Percentiles rank a stretch among this genome's conserved stretches.
Conservation (phyloP, 176 grass and related monocot species). For the Hordeum vulgare region DNA sequence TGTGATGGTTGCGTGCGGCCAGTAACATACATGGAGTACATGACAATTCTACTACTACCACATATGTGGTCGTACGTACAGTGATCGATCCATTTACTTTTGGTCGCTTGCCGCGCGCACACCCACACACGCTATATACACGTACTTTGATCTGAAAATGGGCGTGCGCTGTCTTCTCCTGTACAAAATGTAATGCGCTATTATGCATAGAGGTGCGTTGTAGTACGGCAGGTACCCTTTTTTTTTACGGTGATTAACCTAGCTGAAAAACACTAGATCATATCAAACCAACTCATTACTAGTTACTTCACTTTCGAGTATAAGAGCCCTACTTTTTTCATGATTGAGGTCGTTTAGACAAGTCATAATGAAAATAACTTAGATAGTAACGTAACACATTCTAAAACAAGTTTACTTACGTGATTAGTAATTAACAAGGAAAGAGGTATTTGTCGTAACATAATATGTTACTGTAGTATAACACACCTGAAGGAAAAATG, state of each 20-base stretch:
- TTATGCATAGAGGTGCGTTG: no score
- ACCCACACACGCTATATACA: not conserved
- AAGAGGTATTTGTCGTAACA: no score
- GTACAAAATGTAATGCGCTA: not conserved
- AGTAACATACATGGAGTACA: not conserved
- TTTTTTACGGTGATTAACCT: not conserved
- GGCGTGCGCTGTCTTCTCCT: not conserved
- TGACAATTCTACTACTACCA: not conserved
- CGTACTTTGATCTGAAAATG: conserved; percentile 7
- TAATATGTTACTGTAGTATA: no score
- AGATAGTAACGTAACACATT: no score
- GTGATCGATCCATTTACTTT: conserved; percentile 14
- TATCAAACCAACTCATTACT: not conserved
- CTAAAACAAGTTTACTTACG: no score
- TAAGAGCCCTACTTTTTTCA: not conserved
- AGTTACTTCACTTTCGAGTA: not conserved
- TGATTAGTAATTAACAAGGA: no score
- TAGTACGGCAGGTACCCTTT: not conserved
- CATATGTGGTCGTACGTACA: not conserved
- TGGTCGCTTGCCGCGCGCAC: conserved; percentile 2
- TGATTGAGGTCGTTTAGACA: not conserved
- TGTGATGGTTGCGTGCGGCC: not conserved
- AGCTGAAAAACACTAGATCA: not conserved
- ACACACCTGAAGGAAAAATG: no score
- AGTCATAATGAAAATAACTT: no score